Evolutionary conservation across 352 stramenopile species (phyloP).

Genomic region (Pythium vanterpoolii): DNA sequence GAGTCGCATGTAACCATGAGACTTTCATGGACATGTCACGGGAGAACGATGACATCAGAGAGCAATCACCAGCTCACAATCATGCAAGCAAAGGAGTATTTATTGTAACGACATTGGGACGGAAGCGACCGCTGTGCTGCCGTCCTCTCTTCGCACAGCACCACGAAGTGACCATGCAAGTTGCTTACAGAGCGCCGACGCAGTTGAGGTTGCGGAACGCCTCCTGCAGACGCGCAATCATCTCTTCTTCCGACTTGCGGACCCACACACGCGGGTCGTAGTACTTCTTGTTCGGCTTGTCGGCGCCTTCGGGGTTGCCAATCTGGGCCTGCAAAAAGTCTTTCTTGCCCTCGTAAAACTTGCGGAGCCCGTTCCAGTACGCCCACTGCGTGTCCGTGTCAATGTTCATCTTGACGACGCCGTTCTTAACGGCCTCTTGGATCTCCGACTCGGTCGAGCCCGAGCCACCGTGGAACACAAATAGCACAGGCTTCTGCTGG

Average conservation of each 20-base stretch:
- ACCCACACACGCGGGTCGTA: constrained; percentile 98
- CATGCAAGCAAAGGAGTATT: constrained; percentile 9
- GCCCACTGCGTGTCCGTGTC: constrained; percentile 99
- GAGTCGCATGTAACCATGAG: no score
- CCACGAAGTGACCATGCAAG: not conserved
- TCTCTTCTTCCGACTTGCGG: constrained; percentile 95
- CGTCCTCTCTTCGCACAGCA: not conserved
- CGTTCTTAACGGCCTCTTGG: constrained; percentile 93
- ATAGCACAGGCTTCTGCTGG: constrained; percentile 95
- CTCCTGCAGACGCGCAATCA: constrained; percentile 90
- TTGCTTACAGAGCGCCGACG: constrained; percentile 56
- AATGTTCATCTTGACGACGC: constrained; percentile 99
- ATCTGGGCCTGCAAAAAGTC: constrained; percentile 98
- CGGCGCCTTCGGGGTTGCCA: constrained; percentile 95
- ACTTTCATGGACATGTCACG: not conserved
- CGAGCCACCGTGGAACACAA: constrained; percentile 99
- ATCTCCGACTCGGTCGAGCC: constrained; percentile 97
- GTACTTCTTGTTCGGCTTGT: constrained; percentile 99
- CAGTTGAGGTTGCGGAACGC: constrained; percentile 92
- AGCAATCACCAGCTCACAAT: no score
- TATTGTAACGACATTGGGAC: constrained; percentile 12
- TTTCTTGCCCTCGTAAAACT: constrained; percentile 97
- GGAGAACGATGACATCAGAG: no score
- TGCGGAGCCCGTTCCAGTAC: constrained; percentile 98
- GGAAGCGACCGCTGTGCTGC: not conserved